These are phyloP conservation scores for Gryganskiella cystojenkinii DNA, from an alignment of 192 early-diverging fungal species.

Conservation along the genomic window DNA sequence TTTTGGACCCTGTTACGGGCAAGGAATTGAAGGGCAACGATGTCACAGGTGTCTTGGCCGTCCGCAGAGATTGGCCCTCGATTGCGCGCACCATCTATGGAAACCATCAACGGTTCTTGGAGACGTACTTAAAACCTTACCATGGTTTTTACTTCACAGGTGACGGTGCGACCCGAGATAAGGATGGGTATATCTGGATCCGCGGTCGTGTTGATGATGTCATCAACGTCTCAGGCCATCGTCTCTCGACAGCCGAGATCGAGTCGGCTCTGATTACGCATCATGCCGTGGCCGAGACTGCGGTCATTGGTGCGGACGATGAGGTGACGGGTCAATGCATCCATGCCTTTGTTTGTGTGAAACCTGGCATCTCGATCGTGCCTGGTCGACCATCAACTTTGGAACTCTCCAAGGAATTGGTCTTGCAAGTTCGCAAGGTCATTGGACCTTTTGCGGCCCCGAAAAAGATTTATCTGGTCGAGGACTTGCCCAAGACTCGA, in stretches of 20 bases:
- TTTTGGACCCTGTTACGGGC: slow-evolving; percentile 89
- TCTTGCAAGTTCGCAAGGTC: slow-evolving; percentile 80
- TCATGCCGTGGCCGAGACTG: slow-evolving; percentile 85
- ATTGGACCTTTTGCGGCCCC: slow-evolving; percentile 97
- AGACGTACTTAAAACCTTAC: slow-evolving; percentile 93
- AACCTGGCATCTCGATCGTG: slow-evolving; percentile 54
- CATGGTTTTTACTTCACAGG: slow-evolving; percentile 96
- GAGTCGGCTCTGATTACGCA: slow-evolving; percentile 90
- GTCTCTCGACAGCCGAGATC: slow-evolving; percentile 93
- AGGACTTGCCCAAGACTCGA: slow-evolving; percentile 96
- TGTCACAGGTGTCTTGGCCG: slow-evolving; percentile 91
- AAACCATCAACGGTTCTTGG: slow-evolving; percentile 90
- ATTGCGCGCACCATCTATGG: slow-evolving; percentile 93
- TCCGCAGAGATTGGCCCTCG: slow-evolving; percentile 89
- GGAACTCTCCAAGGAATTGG: slow-evolving; percentile 67
- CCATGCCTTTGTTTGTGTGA: slow-evolving; percentile 86
- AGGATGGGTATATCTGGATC: slow-evolving; percentile 97
- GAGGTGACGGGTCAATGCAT: slow-evolving; percentile 93
- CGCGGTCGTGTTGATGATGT: slow-evolving; percentile 89
- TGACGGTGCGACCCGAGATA: slow-evolving; percentile 91
- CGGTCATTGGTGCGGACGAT: slow-evolving; percentile 87
- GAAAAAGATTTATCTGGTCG: slow-evolving; percentile 83
- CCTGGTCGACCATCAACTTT: not conserved
- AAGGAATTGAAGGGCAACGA: slow-evolving; percentile 83
- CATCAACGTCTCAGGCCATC: slow-evolving; percentile 96